These are phyloP conservation scores for Bipolaris bicolor DNA, from an alignment of 2,329 filamentous ascomycete genomes.

Conservation along the genomic window DNA sequence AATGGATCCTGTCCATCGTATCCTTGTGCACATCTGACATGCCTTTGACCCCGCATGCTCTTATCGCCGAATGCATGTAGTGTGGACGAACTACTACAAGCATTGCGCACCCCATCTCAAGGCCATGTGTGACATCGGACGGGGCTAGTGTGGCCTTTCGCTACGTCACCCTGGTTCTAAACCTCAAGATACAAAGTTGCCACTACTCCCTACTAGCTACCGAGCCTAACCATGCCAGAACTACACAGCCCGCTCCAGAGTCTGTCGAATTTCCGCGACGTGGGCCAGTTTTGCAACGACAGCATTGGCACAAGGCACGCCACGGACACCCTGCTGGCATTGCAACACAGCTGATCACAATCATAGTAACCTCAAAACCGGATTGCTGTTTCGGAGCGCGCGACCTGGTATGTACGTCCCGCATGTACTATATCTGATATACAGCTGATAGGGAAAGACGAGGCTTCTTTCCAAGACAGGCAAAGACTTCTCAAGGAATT, in stretches of 20 bases:
- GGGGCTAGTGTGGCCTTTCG: conserved; percentile 12
- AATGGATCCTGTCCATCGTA: background rate
- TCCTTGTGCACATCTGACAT: conserved; percentile 10
- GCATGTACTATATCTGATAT: background rate
- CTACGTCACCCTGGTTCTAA: conserved; percentile 15
- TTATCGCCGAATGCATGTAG: background rate
- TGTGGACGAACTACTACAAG: background rate
- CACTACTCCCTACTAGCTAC: background rate
- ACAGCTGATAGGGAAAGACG: conserved; percentile 58
- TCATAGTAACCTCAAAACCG: conserved; percentile 32
- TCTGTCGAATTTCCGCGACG: conserved; percentile 49
- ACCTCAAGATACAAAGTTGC: background rate
- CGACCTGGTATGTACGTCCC: conserved; percentile 40
- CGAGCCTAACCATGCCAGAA: conserved; percentile 11
- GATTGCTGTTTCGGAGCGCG: conserved; percentile 43
- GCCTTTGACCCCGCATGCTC: background rate
- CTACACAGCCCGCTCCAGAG: conserved; percentile 33
- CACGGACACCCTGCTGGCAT: background rate
- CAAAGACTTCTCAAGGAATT: conserved; percentile 64
- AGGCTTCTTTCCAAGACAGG: conserved; percentile 71
- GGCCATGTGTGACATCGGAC: background rate
- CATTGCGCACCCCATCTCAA: background rate
- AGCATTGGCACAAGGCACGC: conserved; percentile 25
- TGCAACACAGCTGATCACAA: conserved; percentile 9
- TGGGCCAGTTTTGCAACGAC: conserved; percentile 39